Conservation (phyloP, 768 basidiomycete genomes). For the Leccinum boreale region DNA sequence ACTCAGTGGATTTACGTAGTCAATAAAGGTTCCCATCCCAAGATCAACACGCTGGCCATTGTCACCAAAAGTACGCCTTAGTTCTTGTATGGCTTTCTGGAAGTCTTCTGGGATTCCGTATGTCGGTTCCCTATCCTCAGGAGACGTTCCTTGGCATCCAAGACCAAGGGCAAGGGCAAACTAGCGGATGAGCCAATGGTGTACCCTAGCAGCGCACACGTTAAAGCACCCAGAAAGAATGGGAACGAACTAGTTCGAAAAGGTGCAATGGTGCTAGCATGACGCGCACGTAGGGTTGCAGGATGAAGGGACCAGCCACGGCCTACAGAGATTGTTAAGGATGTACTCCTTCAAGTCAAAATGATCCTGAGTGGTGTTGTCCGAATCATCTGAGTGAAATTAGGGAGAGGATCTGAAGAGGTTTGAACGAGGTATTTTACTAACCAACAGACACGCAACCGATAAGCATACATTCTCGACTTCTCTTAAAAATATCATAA, state of each 20-base stretch:
- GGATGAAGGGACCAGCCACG: neutral
- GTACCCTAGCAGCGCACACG: slow-evolving; percentile 20
- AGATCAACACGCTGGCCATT: neutral
- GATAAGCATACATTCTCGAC: neutral
- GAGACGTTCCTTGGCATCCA: neutral
- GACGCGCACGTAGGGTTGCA: neutral
- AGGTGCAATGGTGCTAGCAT: slow-evolving; percentile 2
- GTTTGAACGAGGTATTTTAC: neutral
- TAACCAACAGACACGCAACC: neutral
- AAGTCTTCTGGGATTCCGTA: slow-evolving; percentile 57
- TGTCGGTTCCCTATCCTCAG: slow-evolving; percentile 18
- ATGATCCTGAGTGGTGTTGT: slow-evolving; percentile 5
- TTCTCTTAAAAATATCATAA: neutral
- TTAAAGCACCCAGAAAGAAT: slow-evolving; percentile 16
- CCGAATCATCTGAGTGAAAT: slow-evolving; percentile 11
- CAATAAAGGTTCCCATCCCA: neutral
- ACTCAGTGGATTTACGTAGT: neutral
- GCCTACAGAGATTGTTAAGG: neutral
- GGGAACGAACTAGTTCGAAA: slow-evolving; percentile 3
- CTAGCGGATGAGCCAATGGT: slow-evolving; percentile 12
- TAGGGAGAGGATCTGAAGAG: neutral
- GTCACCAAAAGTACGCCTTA: slow-evolving; percentile 39
- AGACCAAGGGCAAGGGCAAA: slow-evolving; percentile 7
- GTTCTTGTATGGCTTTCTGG: slow-evolving; percentile 47
- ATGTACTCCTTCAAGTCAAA: neutral